phyloP scores from a whole-genome alignment of 2,329 filamentous ascomycete species.

The Metarhizium robertsii region DNA sequence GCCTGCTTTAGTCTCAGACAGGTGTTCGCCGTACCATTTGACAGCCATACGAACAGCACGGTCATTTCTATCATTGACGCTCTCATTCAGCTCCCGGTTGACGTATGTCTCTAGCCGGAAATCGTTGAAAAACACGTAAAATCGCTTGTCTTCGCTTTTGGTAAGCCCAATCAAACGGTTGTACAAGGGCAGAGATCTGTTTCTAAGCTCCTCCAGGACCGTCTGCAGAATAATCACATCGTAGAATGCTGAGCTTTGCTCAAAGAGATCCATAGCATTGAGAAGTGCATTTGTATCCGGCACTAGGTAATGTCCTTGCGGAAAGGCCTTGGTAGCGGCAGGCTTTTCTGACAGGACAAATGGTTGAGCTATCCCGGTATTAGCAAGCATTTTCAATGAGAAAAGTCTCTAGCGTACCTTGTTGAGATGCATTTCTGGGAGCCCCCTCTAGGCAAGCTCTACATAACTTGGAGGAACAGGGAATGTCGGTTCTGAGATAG shows the following conservation, averaged over 20 bases:
- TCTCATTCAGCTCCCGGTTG: constrained; percentile 63
- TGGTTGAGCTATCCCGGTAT: constrained; percentile 49
- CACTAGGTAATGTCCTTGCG: constrained; percentile 84
- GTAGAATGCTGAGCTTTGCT: constrained; percentile 83
- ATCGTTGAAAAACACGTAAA: constrained; percentile 99
- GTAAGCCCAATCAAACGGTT: constrained; percentile 85
- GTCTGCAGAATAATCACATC: constrained; percentile 97
- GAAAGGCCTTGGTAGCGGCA: constrained; percentile 71
- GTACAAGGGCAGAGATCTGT: constrained; percentile 87
- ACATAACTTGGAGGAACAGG: constrained; percentile 90
- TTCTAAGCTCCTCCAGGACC: constrained; percentile 90
- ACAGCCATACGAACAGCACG: constrained; percentile 79
- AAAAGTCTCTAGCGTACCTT: constrained; percentile 44
- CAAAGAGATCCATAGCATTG: constrained; percentile 94
- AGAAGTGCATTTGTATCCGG: constrained; percentile 95
- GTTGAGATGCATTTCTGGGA: constrained; percentile 69
- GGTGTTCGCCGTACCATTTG: constrained; percentile 82
- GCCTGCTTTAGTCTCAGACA: constrained; percentile 53
- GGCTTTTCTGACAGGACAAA: constrained; percentile 87
- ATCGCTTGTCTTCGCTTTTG: constrained; percentile 92
- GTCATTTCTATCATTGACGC: constrained; percentile 94
- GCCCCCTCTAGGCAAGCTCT: constrained; percentile 62
- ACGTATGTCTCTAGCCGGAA: constrained; percentile 91
- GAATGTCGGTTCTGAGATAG: constrained; percentile 92
- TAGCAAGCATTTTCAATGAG: background rate